A percentile compares a stretch with the other conserved stretches of the same genome.
Evolutionary conservation across 140 eudicot species (phyloP).

Genomic region (Stevia rebaudiana): DNA sequence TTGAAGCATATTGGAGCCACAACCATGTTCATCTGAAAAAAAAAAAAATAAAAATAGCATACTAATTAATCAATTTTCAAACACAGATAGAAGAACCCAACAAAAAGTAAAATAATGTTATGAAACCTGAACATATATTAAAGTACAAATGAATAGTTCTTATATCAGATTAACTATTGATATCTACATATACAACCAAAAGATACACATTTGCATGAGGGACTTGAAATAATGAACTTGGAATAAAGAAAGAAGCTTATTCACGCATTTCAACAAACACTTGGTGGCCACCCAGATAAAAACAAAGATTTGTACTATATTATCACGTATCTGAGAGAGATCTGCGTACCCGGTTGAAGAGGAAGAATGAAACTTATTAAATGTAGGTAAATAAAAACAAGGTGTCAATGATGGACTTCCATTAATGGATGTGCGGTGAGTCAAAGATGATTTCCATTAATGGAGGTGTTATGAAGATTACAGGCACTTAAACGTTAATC

Average conservation of each 20-base stretch:
- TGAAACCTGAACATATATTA: not conserved
- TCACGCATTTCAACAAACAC: constrained; percentile 27
- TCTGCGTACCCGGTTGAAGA: constrained; percentile 21
- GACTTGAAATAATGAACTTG: not conserved
- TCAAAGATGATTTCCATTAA: constrained; percentile 17
- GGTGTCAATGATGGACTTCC: constrained; percentile 17
- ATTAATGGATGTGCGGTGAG: constrained; percentile 16
- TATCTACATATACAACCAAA: not conserved
- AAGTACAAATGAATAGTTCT: not conserved
- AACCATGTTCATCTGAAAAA: constrained; percentile 37
- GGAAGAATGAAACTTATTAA: not conserved
- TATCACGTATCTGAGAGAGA: not conserved
- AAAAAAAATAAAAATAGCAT: not conserved
- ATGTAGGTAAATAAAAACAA: not conserved
- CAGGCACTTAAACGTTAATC: constrained; percentile 17
- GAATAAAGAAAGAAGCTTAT: not conserved
- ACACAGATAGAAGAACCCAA: not conserved
- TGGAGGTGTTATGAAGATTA: constrained; percentile 7
- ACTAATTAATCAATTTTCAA: not conserved
- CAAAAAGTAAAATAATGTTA: too few species aligned
- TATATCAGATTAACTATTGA: not conserved
- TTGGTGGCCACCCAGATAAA: constrained; percentile 4
- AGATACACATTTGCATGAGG: constrained; percentile 3
- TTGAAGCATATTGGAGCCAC: constrained; percentile 43
- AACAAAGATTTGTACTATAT: not conserved